Conservation (phyloP, 1,284 basidiomycete genomes). For the Trametes sp. region DNA sequence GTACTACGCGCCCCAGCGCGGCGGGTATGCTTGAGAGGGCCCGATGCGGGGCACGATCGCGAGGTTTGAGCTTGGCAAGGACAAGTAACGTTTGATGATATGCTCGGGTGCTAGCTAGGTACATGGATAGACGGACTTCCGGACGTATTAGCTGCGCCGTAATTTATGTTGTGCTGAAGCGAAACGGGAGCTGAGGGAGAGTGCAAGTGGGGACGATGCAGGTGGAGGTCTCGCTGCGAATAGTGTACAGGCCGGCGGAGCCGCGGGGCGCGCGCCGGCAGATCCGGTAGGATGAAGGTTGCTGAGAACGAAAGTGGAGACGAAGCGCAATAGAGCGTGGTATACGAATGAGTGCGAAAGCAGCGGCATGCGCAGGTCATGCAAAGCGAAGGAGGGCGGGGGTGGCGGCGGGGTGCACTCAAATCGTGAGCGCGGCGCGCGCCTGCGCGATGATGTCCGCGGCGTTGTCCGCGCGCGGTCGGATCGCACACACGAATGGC, state of each 20-base stretch:
- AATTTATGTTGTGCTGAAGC: background rate
- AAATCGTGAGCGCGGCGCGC: conserved; percentile 14
- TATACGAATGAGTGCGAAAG: background rate
- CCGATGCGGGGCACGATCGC: background rate
- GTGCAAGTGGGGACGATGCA: background rate
- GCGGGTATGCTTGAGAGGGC: background rate
- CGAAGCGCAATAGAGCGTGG: background rate
- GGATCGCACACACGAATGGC: conserved; percentile 33
- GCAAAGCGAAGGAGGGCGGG: background rate
- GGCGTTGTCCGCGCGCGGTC: conserved; percentile 27
- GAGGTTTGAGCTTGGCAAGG: background rate
- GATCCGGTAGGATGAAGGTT: background rate
- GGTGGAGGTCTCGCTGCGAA: background rate
- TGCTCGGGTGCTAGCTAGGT: conserved; percentile 1
- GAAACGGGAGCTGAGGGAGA: background rate
- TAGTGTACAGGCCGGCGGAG: background rate
- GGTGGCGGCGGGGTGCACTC: background rate
- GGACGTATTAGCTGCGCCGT: background rate
- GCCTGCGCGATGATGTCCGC: conserved; percentile 28
- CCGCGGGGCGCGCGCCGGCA: background rate
- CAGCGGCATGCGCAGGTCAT: background rate
- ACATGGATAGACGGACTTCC: conserved; percentile 1
- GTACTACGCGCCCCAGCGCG: background rate
- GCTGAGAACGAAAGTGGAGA: background rate
- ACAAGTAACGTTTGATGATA: background rate